Percentiles rank a stretch among this genome's conserved stretches.
Conservation (phyloP, 2,329 filamentous ascomycete species). For the Apiospora rasikravindrae region DNA sequence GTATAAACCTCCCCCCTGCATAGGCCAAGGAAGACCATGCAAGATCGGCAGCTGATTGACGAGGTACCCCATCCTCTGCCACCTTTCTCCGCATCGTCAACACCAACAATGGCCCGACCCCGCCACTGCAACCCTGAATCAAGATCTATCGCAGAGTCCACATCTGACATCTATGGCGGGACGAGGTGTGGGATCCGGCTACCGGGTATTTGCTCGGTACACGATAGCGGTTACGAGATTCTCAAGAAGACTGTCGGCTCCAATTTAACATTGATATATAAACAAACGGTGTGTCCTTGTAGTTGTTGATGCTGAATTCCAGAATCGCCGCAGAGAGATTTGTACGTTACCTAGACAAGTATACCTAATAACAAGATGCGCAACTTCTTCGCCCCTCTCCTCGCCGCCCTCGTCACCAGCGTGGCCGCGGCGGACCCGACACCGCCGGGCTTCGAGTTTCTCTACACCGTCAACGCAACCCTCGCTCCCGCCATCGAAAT, state of each 20-base stretch:
- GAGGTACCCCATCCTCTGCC: background rate
- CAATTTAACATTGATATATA: background rate
- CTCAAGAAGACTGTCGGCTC: no score
- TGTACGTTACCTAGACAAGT: background rate
- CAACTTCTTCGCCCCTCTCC: background rate
- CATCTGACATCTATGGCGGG: constrained; percentile 8
- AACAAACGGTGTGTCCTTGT: background rate
- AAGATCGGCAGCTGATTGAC: background rate
- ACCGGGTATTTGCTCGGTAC: constrained; percentile 10
- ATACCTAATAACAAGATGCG: background rate
- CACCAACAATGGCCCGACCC: background rate
- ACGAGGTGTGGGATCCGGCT: background rate
- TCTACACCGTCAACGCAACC: constrained; percentile 38
- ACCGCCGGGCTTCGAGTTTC: constrained; percentile 32
- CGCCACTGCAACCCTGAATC: constrained; percentile 11
- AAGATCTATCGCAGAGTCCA: background rate
- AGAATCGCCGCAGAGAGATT: background rate
- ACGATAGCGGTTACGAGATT: background rate
- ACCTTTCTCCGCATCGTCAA: constrained; percentile 8
- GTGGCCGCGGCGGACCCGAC: constrained; percentile 12
- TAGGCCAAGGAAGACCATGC: constrained; percentile 4
- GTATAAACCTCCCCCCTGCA: background rate
- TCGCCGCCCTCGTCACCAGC: constrained; percentile 2
- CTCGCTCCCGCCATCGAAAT: constrained; percentile 30
- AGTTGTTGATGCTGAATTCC: no score